These are phyloP conservation scores for Wickerhamomyces bovis DNA, from an alignment of 805 yeast species.

Conservation along the genomic window DNA sequence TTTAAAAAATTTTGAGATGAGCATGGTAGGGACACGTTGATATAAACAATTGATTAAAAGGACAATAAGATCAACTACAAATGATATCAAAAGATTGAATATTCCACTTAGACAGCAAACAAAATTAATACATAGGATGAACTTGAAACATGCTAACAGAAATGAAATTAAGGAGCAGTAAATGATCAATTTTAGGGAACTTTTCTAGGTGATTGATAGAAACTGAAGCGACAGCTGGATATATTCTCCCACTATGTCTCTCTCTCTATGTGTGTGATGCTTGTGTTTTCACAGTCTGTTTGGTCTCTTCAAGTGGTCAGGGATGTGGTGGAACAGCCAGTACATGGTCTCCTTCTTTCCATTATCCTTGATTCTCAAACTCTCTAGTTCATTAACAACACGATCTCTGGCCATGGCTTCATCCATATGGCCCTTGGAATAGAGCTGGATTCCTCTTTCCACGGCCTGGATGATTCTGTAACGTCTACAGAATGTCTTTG, in stretches of 20 bases:
- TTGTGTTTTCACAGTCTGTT: neutral
- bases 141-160: too few relatives aligned
- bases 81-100: too few relatives aligned
- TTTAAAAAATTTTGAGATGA: neutral
- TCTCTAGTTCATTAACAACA: slow-evolving; percentile 20
- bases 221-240: neutral
- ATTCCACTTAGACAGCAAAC: neutral
- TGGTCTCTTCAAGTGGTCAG: slow-evolving; percentile 20
- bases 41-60: neutral
- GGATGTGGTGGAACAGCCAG: slow-evolving; percentile 26
- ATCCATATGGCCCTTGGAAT: slow-evolving; percentile 8
- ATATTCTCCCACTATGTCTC: too few relatives aligned
- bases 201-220: neutral
- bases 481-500: slow-evolving; percentile 24
- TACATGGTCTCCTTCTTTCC: slow-evolving; percentile 27
- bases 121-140: neutral
- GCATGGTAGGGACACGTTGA: neutral
- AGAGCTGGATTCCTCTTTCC: slow-evolving; percentile 18
- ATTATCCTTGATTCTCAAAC: slow-evolving; percentile 14
- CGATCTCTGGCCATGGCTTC: slow-evolving; percentile 21
- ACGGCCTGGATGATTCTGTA: slow-evolving; percentile 23
- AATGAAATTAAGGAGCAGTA: neutral
- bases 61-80: too few relatives aligned
- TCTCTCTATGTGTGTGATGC: too few relatives aligned
- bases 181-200: neutral